Evolutionary conservation across 1,284 basidiomycete genomes (phyloP).

Genomic region (Trichosporon inkin): DNA sequence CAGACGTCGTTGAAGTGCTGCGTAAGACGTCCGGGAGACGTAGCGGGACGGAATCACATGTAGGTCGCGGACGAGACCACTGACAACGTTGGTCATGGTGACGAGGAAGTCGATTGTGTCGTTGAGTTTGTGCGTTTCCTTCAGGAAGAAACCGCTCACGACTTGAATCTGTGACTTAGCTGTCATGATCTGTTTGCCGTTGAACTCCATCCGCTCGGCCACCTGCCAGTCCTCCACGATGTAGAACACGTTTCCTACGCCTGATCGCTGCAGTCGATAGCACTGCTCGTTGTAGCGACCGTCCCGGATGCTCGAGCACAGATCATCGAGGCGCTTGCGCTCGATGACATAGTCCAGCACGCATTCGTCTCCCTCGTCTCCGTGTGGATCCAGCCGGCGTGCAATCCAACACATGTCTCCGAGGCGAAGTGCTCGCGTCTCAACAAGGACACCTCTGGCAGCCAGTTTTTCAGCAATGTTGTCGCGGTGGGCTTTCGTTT

Average conservation of each 20-base stretch:
- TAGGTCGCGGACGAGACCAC: slow-evolving; percentile 41
- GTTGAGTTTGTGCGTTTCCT: slow-evolving; percentile 53
- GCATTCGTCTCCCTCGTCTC: slow-evolving; percentile 51
- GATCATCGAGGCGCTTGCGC: slow-evolving; percentile 57
- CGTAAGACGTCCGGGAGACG: slow-evolving; percentile 40
- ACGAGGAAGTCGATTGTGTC: slow-evolving; percentile 56
- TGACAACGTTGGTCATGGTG: slow-evolving; percentile 53
- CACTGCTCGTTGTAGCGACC: slow-evolving; percentile 58
- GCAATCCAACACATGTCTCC: slow-evolving; percentile 60
- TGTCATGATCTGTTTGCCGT: slow-evolving; percentile 47
- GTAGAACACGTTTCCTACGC: slow-evolving; percentile 55
- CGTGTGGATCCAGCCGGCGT: slow-evolving; percentile 39
- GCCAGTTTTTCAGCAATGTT: slow-evolving; percentile 43
- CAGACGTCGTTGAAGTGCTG: slow-evolving; percentile 43
- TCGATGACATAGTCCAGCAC: slow-evolving; percentile 58
- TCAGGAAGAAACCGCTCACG: slow-evolving; percentile 57
- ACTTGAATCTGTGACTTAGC: slow-evolving; percentile 56
- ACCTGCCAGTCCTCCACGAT: slow-evolving; percentile 57
- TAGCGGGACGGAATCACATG: slow-evolving; percentile 52
- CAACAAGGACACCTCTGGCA: slow-evolving; percentile 51
- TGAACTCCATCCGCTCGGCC: slow-evolving; percentile 39
- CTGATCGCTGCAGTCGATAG: slow-evolving; percentile 54
- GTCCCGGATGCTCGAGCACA: slow-evolving; percentile 55
- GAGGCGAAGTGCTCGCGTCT: slow-evolving; percentile 53
- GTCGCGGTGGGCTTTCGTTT: slow-evolving; percentile 46